Conservation (phyloP, 2,329 filamentous ascomycete genomes). For the Xylariaceae sp. region DNA sequence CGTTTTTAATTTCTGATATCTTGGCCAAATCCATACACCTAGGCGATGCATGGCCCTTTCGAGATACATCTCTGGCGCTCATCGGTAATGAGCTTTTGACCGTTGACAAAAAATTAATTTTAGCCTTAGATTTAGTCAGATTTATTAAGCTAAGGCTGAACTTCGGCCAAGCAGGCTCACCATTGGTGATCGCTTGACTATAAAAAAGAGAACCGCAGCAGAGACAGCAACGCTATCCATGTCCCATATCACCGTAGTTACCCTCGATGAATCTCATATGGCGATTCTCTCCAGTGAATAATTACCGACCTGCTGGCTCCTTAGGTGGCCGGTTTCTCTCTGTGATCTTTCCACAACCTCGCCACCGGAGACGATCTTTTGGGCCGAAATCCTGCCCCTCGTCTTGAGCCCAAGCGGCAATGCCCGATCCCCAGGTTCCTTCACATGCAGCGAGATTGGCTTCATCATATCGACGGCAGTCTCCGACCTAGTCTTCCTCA, state of each 20-base stretch:
- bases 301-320: conserved; percentile 76
- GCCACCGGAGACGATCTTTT: conserved; percentile 68
- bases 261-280: conserved; percentile 50
- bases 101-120: not conserved
- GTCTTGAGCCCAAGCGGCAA: conserved; percentile 76
- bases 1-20: no score
- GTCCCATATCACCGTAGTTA: not conserved
- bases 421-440: conserved; percentile 48
- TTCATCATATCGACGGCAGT: conserved; percentile 42
- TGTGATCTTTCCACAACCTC: conserved; percentile 69
- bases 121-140: not conserved
- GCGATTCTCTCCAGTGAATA: conserved; percentile 82
- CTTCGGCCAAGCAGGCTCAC: no score
- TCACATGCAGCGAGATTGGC: conserved; percentile 49
- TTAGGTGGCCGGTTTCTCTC: conserved; percentile 75
- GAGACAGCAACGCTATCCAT: not conserved
- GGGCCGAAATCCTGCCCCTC: conserved; percentile 50
- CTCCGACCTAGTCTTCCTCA: conserved; percentile 30
- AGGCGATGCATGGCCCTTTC: no score
- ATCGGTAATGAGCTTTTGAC: not conserved
- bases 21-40: no score
- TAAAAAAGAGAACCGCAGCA: not conserved
- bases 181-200: no score
- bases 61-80: no score
- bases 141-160: not conserved